Percentiles rank a stretch among this genome's conserved stretches.
phyloP scores from a whole-genome alignment of 257 asterid species.

The Solanum sejunctum region DNA sequence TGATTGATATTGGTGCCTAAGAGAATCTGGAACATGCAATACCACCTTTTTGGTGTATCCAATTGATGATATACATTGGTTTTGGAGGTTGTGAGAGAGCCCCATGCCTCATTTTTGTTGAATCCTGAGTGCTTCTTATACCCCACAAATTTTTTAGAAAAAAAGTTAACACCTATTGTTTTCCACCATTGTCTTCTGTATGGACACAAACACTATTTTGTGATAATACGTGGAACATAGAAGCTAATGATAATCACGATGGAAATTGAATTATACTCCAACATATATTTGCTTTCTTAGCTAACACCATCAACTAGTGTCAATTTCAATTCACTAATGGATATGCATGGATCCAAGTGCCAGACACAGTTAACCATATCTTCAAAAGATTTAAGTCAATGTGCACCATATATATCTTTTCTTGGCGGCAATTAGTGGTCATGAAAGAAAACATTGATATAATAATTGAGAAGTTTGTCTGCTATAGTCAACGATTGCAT shows the following conservation, averaged over 20 bases:
- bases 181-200: slow-evolving; percentile 4
- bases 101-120: not conserved
- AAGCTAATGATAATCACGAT: not conserved
- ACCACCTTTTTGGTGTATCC: slow-evolving; percentile 9
- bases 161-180: not conserved
- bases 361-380: not conserved
- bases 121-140: not conserved
- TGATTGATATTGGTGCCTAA: not conserved
- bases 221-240: not conserved
- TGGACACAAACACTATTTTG: not conserved
- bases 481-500: not conserved
- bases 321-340: not conserved
- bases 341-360: not conserved
- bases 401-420: not conserved
- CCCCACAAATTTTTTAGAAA: not conserved
- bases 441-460: not conserved
- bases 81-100: slow-evolving; percentile 18
- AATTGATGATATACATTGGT: slow-evolving; percentile 3
- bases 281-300: not conserved
- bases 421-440: not conserved
- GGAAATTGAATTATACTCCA: not conserved
- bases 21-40: slow-evolving; percentile 33
- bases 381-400: not conserved
- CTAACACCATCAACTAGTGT: not conserved
- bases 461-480: not conserved